Evolutionary conservation across 441 rosid genomes (phyloP), one percentile per base, ranked within the genome.

Genomic region (Gossypium trilobum): DNA sequence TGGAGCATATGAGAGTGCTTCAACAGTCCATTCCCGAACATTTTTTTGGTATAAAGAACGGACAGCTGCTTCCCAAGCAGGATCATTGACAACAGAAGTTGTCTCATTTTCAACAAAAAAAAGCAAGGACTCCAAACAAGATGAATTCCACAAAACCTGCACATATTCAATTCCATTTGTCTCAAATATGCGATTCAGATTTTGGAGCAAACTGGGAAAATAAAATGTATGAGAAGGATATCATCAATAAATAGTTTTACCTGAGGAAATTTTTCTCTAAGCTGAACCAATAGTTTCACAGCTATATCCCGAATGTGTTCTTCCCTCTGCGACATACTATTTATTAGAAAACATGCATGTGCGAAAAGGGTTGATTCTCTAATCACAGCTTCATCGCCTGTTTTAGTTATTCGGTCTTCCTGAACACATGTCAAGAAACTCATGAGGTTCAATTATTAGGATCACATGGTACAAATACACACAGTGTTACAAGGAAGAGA

Each of bases 101-200:
- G 91, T 79, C 66, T 81, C 92, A 76, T 85, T 78, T 68, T 83
- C 85, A 81, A 91, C 93, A 59, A 89, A 89, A 80, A 95, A 92
- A 72, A 95, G 78, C 74, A 92, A 80, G 68, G 91, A 84, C 79
- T 93, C 99, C 55, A 93, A 82, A 82, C 97, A 95, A 67, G 98
- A 88, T 16, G 99, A 91, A 80, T 88, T 87, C 99, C 99, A 95
- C 81, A 95, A 84, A 70, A 93, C 88, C 99, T 95, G 95, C 85
- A 85, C 63, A 77, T 29, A 74, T 56, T 39, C 23, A 73, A 55
- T 66, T 68, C 67, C 54, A 46, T 23, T 70, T 70, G 39, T 54
- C 75, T 77, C 73, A 77, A 68, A 54, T 31, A 56, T 66, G 76
- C 62, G 44, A 31, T 42, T 57, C 61, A 51, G 77, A 68, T 73